Evolutionary conservation across 495 filamentous ascomycete genomes (phyloP), one percentile per base, ranked within the genome.

Genomic region (Xylaria venustula): DNA sequence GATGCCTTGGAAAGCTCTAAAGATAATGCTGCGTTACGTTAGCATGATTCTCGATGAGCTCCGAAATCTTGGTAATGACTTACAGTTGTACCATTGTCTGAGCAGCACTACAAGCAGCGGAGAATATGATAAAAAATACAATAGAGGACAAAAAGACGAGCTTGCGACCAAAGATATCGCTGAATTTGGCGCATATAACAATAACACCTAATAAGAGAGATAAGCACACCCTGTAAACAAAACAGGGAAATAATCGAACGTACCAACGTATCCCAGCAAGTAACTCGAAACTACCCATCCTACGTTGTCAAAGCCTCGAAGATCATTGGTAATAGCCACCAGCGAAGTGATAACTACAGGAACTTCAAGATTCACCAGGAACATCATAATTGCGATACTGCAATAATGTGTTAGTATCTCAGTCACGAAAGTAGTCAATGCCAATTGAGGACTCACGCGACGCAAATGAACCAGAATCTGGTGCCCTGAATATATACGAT

Each of bases 1-100:
- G 9, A 86, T 71, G 6, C 83, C 82, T 69, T 87, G 83, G 19
- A 86, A 74, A 0, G 80, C 73, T 11, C 83, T 78, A 44, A 78
- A 77, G 7, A 84, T 67, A 36, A 87, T 84, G 0, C 82, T 85
- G 51, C 11, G 32, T 56, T 53, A 74, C 54, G 28, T 78, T 67
- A 45, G 64, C n/a, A 71, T 49, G 51, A 25, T 1, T 14, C 6
- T 36, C 17, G 34, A 20, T 5, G 9, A 46, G 2, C 6, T 19
- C n/a, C 2, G 9, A 46, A 25, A 15, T 17, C 28, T 15, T 17
- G 32, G 7, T 28, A 34, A 23, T 30, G 17, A 58, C 79, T 61
- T 61, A 85, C 83, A 85, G 69, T 58, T 80, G 73, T 0, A 70
- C 64, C 58, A 84, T 76, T 14, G 67, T 76, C 40, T 71, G 74